These are phyloP conservation scores for Podospora pseudopauciseta DNA, from an alignment of 495 filamentous ascomycete species.

Conservation along the genomic window DNA sequence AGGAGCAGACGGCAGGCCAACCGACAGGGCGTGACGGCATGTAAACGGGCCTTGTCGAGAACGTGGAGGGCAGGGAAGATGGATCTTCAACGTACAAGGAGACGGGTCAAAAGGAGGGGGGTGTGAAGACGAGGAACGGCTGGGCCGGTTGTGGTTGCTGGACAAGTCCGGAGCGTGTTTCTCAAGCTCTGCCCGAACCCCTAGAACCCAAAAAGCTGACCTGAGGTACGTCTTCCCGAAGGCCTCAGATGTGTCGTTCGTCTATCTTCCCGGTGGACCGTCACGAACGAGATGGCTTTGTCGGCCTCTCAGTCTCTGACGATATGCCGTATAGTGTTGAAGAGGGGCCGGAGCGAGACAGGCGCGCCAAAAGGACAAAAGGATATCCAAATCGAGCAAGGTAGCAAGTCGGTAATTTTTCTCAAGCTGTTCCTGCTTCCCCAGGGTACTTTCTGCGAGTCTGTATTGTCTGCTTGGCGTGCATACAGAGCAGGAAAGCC, in stretches of 20 bases:
- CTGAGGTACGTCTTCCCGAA: conserved; percentile 13
- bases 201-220: conserved; percentile 7
- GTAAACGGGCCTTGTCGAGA: conserved; percentile 32
- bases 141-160: conserved; percentile 11
- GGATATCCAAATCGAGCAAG: conserved; percentile 36
- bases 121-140: conserved; percentile 8
- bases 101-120: conserved; percentile 18
- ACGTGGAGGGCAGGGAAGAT: conserved; percentile 33
- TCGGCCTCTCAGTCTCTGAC: conserved; percentile 16
- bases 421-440: conserved; percentile 33
- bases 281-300: not conserved
- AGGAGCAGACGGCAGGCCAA: conserved; percentile 25
- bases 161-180: conserved; percentile 12
- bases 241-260: not conserved
- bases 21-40: conserved; percentile 30
- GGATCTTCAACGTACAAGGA: conserved; percentile 32
- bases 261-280: conserved; percentile 1
- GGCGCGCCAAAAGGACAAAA: conserved; percentile 36
- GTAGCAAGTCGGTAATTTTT: conserved; percentile 34
- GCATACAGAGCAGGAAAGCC: conserved; percentile 32
- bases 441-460: conserved; percentile 27
- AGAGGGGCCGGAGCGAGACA: conserved; percentile 32
- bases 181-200: conserved; percentile 15
- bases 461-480: conserved; percentile 35
- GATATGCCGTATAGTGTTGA: conserved; percentile 39